These are phyloP conservation scores for Solanum pimpinellifolium DNA, from an alignment of 257 asterid genomes.

Conservation along the genomic window DNA sequence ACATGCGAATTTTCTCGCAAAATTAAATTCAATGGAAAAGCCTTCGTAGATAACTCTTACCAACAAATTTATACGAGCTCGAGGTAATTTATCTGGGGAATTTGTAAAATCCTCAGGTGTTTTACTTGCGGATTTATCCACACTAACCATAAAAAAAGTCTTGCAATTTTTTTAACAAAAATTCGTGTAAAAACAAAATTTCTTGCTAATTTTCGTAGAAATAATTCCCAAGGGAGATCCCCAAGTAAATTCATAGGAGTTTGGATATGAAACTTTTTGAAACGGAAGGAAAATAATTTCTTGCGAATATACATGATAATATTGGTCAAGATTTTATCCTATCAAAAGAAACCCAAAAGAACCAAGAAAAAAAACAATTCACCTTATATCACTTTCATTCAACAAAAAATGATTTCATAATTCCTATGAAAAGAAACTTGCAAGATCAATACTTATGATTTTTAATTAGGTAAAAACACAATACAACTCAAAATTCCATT, in stretches of 20 bases:
- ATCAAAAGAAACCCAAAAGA: neutral
- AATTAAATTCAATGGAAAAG: neutral
- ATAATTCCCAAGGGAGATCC: neutral
- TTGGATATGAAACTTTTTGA: too few species aligned
- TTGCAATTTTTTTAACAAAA: neutral
- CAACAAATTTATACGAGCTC: neutral
- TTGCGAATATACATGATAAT: neutral
- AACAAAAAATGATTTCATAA: neutral
- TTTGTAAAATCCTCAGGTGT: neutral
- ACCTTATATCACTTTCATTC: neutral
- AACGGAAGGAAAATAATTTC: neutral
- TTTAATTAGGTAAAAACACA: neutral
- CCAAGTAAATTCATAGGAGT: too few species aligned
- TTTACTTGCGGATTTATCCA: neutral
- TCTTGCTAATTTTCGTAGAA: neutral
- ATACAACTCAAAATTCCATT: neutral
- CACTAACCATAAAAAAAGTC: neutral
- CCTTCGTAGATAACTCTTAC: neutral
- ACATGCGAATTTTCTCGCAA: neutral
- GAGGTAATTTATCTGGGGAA: neutral
- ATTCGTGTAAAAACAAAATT: neutral
- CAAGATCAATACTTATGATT: neutral
- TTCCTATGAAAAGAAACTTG: neutral
- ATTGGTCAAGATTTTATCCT: neutral
- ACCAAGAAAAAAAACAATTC: too few species aligned